Evolutionary conservation across 768 basidiomycete genomes (phyloP), one percentile per base, ranked within the genome.

Genomic region (Lactarius sp.): DNA sequence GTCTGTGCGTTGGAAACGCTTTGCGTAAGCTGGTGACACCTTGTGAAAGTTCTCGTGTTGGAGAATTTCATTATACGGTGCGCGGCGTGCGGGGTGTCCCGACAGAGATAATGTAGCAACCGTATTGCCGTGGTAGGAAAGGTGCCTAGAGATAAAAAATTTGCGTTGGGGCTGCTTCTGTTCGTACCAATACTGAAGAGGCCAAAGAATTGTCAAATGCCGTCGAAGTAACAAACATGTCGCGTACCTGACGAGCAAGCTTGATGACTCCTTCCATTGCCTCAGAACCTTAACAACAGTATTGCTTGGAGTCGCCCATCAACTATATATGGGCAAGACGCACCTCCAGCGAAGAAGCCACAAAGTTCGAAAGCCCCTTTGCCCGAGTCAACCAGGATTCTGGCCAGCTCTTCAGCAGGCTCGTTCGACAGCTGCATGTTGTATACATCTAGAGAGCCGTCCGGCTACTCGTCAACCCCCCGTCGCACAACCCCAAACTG

Each of bases 211-310:
- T 9, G 55, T 63, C 50, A 60, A 56, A 56, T 20, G 59, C 57
- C 34, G 49, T 16, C 13, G 34, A 44, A 16, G 13, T 7, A 0
- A 31, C 18, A 20, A 22, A 16, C 47, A 58, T 16, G 57, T 20
- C 22, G 68, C 75, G 14, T 70, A 88, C 87, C 77, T 93, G 92
- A 69, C 87, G 82, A 36, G 86, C 83, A 2, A 92, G 80, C 74
- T 95, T 95, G 60, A 94, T 79, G n/a, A 84, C 86, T 61, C 84
- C 82, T 67, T 95, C 93, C 88, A 93, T 90, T 0, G 92, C 92
- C 73, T 95, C 93, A 2, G 92, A 88, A 53, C 92, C 91, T 92
- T 58, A 33, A 53, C 39, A 27, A 27, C 27, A 3, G 7, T 36
- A 49, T 44, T 1, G 42, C 13, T 20, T 2, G 5, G 31, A 4